phyloP scores from a whole-genome alignment of 306 rosid species.

The Vachellia pachyceras region DNA sequence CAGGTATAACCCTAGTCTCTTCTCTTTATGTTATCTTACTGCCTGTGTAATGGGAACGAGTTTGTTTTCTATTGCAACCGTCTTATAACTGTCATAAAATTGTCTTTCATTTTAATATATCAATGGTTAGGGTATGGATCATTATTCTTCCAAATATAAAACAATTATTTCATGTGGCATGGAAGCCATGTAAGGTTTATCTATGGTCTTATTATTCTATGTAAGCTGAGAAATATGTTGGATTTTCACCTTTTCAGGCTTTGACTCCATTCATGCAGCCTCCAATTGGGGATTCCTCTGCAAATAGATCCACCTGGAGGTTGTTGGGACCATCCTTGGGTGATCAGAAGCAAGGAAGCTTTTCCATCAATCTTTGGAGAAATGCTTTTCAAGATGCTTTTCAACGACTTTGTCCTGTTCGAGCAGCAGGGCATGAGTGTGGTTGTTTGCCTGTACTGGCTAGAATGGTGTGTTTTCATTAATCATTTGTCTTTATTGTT shows the following conservation, averaged over 20 bases:
- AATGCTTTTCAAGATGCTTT: conserved; percentile 89
- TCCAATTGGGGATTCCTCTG: conserved; percentile 45
- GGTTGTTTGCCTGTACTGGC: conserved; percentile 92
- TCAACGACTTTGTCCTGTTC: conserved; percentile 93
- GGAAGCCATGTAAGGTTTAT: neutral
- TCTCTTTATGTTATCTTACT: neutral
- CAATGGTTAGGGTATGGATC: neutral
- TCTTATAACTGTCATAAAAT: no score
- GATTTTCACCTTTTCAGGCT: conserved; percentile 59
- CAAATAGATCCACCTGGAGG: conserved; percentile 55
- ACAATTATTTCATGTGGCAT: neutral
- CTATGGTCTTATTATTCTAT: neutral
- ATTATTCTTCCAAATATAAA: neutral
- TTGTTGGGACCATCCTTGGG: conserved; percentile 83
- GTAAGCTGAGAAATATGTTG: conserved; percentile 29
- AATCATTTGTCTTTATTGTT: conserved; percentile 19
- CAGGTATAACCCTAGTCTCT: conserved; percentile 64
- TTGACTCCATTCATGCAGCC: conserved; percentile 94
- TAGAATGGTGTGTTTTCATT: conserved; percentile 65
- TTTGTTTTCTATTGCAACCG: neutral
- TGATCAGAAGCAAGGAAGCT: conserved; percentile 87
- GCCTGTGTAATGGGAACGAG: neutral
- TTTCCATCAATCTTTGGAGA: conserved; percentile 80
- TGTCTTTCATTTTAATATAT: no score
- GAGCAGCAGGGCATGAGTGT: conserved; percentile 95